Percentiles rank a stretch among this genome's conserved stretches.
Conservation (phyloP, 208 protist species). For the Trypanosoma lewisi region DNA sequence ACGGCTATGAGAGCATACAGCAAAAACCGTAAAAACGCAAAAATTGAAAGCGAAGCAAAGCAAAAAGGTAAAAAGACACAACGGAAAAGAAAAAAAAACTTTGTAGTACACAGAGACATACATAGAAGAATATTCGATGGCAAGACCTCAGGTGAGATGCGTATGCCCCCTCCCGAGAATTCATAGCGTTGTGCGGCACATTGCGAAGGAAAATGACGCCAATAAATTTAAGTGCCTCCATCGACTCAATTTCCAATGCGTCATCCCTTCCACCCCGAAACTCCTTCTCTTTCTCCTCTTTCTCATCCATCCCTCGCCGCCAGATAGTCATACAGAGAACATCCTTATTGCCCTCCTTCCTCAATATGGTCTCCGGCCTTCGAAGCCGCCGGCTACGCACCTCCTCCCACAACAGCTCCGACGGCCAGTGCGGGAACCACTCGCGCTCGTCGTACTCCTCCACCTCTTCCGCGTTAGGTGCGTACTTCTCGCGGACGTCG, state of each 20-base stretch:
- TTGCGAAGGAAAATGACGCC: slow-evolving; percentile 8
- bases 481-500: background rate
- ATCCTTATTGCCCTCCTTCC: background rate
- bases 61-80: no score
- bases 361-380: background rate
- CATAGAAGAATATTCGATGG: no score
- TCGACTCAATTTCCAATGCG: background rate
- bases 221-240: slow-evolving; percentile 3
- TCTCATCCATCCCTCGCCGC: background rate
- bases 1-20: no score
- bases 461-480: slow-evolving; percentile 1
- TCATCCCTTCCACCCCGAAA: background rate
- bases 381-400: background rate
- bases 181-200: no score
- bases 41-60: no score
- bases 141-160: no score
- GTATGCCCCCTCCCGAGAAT: no score
- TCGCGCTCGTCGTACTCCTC: background rate
- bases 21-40: no score
- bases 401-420: background rate
- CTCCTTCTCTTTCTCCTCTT: background rate
- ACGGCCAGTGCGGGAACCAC: background rate
- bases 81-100: no score
- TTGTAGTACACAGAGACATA: no score
- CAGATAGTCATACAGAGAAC: background rate